Conservation (phyloP, 371 early-diverging fungal genomes). For the Mortierella sp. region DNA sequence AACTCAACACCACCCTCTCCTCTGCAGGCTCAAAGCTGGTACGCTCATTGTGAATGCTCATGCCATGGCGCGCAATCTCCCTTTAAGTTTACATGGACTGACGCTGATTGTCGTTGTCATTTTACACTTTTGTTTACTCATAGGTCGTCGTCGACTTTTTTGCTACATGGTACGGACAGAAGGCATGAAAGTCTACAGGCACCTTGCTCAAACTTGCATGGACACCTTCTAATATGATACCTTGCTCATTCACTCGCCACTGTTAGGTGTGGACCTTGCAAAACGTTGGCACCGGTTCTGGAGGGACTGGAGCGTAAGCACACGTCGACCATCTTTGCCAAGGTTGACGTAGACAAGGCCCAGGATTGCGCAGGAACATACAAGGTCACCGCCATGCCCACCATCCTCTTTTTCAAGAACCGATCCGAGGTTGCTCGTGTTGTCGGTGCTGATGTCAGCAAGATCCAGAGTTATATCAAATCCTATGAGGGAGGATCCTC, state of each 20-base stretch:
- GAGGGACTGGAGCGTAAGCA: conserved; percentile 54
- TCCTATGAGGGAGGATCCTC: conserved; percentile 39
- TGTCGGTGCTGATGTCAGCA: conserved; percentile 44
- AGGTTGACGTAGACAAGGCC: conserved; percentile 60
- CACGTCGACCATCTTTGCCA: conserved; percentile 51
- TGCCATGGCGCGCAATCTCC: neutral
- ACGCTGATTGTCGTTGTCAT: neutral
- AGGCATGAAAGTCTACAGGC: neutral
- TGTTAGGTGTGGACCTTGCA: conserved; percentile 60
- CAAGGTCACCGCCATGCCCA: conserved; percentile 55
- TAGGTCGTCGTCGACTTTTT: conserved; percentile 61
- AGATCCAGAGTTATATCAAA: conserved; percentile 52
- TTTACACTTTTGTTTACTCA: neutral
- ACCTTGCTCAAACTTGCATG: neutral
- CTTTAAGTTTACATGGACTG: neutral
- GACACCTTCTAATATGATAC: neutral
- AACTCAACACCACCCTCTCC: conserved; percentile 38
- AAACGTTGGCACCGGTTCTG: conserved; percentile 58
- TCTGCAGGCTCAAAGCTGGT: conserved; percentile 49
- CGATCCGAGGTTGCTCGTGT: conserved; percentile 53
- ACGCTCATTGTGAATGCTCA: neutral
- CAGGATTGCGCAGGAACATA: conserved; percentile 46
- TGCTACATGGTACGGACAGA: conserved; percentile 52
- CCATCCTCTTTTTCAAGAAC: conserved; percentile 54
- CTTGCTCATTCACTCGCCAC: neutral